A percentile compares a stretch with the other conserved stretches of the same genome.
phyloP scores from a whole-genome alignment of 768 basidiomycete genomes.

The Psilocybe azurescens region DNA sequence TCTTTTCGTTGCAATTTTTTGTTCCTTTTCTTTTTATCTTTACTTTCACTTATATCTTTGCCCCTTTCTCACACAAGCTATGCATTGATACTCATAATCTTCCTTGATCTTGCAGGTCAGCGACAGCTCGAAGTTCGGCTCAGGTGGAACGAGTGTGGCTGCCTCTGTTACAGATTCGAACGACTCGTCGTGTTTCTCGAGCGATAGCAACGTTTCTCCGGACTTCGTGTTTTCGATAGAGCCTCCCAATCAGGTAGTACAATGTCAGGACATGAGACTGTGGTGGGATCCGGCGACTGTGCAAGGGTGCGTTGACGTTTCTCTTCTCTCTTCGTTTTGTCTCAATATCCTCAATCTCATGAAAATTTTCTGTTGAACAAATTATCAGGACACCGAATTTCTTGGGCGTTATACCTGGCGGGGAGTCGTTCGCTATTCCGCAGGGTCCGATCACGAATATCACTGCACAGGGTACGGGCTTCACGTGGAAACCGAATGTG shows the following conservation, averaged over 20 bases:
- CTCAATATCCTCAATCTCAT: not conserved
- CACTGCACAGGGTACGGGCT: slow-evolving; percentile 59
- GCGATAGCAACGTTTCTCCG: slow-evolving; percentile 50
- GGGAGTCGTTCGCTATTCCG: slow-evolving; percentile 73
- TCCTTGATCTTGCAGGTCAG: slow-evolving; percentile 34
- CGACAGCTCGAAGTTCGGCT: slow-evolving; percentile 54
- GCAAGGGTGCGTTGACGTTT: slow-evolving; percentile 49
- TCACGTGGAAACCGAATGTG: slow-evolving; percentile 69
- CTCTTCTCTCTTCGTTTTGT: not conserved
- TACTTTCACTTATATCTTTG: not conserved
- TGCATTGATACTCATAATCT: not conserved
- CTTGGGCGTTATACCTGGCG: slow-evolving; percentile 80
- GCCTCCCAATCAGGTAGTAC: slow-evolving; percentile 67
- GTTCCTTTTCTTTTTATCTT: not conserved
- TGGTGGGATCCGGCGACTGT: slow-evolving; percentile 64
- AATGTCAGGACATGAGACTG: slow-evolving; percentile 66
- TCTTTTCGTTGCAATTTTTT: not conserved
- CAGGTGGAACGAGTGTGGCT: slow-evolving; percentile 76
- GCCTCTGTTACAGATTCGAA: slow-evolving; percentile 56
- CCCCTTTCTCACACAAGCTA: not conserved
- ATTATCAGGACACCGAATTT: slow-evolving; percentile 58
- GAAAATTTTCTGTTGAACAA: not conserved
- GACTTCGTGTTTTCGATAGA: slow-evolving; percentile 64
- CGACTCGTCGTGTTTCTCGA: slow-evolving; percentile 66
- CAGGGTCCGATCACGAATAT: slow-evolving; percentile 50